A percentile compares a stretch with the other conserved stretches of the same genome.
phyloP scores from a whole-genome alignment of 768 basidiomycete species.

The Hysterangium stoloniferum region DNA sequence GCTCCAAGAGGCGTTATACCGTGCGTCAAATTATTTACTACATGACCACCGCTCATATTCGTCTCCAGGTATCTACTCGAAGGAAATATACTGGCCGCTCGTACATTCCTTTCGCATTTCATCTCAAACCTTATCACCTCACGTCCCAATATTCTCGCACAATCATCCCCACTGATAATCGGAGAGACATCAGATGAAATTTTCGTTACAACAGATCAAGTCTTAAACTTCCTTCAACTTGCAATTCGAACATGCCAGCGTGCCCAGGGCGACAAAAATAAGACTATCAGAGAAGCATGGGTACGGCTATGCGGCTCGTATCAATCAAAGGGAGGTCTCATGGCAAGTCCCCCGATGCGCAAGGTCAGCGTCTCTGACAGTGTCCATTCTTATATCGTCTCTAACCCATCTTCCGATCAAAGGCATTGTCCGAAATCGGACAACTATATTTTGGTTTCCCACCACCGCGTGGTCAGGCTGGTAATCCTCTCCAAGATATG shows the following conservation, averaged over 20 bases:
- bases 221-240: constrained; percentile 87
- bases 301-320: constrained; percentile 79
- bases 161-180: constrained; percentile 38
- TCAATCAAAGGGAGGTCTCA: constrained; percentile 57
- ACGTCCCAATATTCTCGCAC: constrained; percentile 34
- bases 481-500: constrained; percentile 84
- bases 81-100: constrained; percentile 86
- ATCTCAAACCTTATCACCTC: constrained; percentile 51
- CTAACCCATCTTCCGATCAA: not conserved
- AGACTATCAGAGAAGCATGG: constrained; percentile 75
- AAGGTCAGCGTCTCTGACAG: constrained; percentile 36
- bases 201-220: constrained; percentile 60
- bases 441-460: constrained; percentile 83
- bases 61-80: constrained; percentile 64
- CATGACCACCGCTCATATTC: not conserved
- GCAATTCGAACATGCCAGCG: constrained; percentile 85
- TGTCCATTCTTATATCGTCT: not conserved
- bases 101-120: constrained; percentile 85
- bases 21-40: constrained; percentile 36
- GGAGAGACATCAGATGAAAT: constrained; percentile 53
- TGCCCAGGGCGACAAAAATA: constrained; percentile 71
- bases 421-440: constrained; percentile 66
- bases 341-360: constrained; percentile 55
- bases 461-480: constrained; percentile 58
- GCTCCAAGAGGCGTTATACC: constrained; percentile 82